phyloP scores from a whole-genome alignment of 257 asterid genomes.

The Paulownia fortunei region DNA sequence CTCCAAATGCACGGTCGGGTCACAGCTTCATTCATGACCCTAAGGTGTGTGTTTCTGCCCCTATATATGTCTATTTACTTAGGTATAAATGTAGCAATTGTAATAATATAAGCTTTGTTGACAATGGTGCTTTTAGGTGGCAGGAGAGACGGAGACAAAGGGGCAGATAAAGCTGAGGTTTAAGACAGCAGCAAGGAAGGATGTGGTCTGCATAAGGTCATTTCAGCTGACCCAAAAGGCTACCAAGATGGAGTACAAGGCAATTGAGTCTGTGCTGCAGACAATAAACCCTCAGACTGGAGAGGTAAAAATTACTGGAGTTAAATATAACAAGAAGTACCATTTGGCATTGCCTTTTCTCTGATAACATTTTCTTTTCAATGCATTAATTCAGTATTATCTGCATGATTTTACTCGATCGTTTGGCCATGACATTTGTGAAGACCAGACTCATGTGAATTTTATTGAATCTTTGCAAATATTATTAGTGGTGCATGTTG shows the following conservation, averaged over 20 bases:
- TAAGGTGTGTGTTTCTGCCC: conserved; percentile 57
- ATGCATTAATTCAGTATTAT: neutral
- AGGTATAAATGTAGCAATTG: neutral
- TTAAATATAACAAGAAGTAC: neutral
- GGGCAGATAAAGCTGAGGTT: conserved; percentile 98
- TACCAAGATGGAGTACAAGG: conserved; percentile 97
- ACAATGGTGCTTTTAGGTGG: conserved; percentile 62
- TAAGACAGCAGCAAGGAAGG: conserved; percentile 96
- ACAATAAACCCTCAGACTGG: conserved; percentile 96
- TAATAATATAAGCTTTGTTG: conserved; percentile 20
- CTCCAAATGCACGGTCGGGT: conserved; percentile 97
- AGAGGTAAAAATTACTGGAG: conserved; percentile 60
- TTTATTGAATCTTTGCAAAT: conserved; percentile 16
- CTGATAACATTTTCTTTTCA: neutral
- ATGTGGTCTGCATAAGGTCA: conserved; percentile 97
- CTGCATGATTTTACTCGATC: neutral
- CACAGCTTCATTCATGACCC: conserved; percentile 98
- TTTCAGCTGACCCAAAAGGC: conserved; percentile 98
- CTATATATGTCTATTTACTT: neutral
- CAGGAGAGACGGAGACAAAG: conserved; percentile 99
- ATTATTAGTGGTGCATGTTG: neutral
- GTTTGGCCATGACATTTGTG: conserved; percentile 10
- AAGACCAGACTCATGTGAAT: conserved; percentile 11
- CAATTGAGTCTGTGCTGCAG: conserved; percentile 96
- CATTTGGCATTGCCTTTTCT: conserved; percentile 15